These are phyloP conservation scores for Epichloe elymi DNA, from an alignment of 2,329 filamentous ascomycete species.

Conservation along the genomic window DNA sequence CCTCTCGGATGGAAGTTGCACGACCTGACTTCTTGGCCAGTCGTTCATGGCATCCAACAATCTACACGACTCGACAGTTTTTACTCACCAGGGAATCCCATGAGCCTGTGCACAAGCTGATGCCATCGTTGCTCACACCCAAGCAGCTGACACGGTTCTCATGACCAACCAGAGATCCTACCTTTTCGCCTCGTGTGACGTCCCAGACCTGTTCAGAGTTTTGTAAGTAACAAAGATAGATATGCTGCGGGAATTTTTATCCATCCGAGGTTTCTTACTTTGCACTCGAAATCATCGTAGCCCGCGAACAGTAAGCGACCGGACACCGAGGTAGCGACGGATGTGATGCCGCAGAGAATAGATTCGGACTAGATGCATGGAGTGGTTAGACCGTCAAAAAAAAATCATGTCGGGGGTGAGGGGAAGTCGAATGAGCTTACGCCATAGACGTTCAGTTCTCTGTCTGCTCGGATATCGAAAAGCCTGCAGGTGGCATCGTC, in stretches of 20 bases:
- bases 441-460: constrained; percentile 57
- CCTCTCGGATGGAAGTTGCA: background rate
- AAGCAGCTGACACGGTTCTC: constrained; percentile 98
- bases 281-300: constrained; percentile 99
- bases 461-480: constrained; percentile 94
- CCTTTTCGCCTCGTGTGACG: constrained; percentile 88
- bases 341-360: constrained; percentile 95
- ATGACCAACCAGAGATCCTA: constrained; percentile 91
- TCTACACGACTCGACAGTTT: background rate
- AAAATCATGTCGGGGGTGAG: background rate
- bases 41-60: background rate
- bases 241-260: background rate
- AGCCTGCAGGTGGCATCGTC: constrained; percentile 95
- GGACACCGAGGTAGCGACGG: constrained; percentile 93
- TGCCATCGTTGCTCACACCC: constrained; percentile 96
- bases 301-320: constrained; percentile 90
- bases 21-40: background rate
- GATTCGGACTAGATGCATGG: constrained; percentile 63
- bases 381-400: constrained; percentile 8
- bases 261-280: constrained; percentile 42
- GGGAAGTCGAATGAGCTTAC: constrained; percentile 30
- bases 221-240: constrained; percentile 5
- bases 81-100: constrained; percentile 93
- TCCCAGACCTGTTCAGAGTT: constrained; percentile 72
- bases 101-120: constrained; percentile 97